Conservation (phyloP, 2,329 filamentous ascomycete species). For the Aureobasidium subglaciale region DNA sequence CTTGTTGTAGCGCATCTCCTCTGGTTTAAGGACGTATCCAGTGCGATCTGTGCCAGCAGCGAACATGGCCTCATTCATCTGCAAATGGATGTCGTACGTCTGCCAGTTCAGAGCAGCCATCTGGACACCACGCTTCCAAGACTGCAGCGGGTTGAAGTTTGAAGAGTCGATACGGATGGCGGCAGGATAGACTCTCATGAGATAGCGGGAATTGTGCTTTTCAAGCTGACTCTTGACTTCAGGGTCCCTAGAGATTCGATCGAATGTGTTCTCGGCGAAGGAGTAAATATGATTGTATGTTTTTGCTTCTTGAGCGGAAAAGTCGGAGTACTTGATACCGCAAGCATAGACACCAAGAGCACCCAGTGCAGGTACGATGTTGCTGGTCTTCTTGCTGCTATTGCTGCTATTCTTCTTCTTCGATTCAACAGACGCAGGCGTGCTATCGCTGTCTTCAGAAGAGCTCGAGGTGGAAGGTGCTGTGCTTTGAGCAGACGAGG, state of each 20-base stretch:
- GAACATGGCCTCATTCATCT: constrained; percentile 97
- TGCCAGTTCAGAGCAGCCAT: constrained; percentile 99
- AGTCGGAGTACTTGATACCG: constrained; percentile 77
- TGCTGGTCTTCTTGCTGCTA: constrained; percentile 55
- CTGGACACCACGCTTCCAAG: constrained; percentile 92
- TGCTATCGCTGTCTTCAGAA: constrained; percentile 71
- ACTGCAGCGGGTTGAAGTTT: constrained; percentile 89
- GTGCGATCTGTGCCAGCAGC: constrained; percentile 77
- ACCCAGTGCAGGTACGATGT: constrained; percentile 76
- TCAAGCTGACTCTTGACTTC: constrained; percentile 73
- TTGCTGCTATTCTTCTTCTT: constrained; percentile 48
- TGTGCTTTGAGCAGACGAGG: constrained; percentile 50
- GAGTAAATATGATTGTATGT: constrained; percentile 93
- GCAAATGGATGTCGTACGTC: constrained; percentile 91
- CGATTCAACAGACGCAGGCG: constrained; percentile 48
- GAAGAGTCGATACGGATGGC: constrained; percentile 74
- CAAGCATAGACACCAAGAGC: constrained; percentile 75
- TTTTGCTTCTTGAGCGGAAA: constrained; percentile 70
- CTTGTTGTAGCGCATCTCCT: constrained; percentile 62
- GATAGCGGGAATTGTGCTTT: constrained; percentile 81
- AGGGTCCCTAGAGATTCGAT: constrained; percentile 67
- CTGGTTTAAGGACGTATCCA: constrained; percentile 90
- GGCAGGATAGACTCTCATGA: constrained; percentile 92
- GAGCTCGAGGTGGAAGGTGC: constrained; percentile 52
- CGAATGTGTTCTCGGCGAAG: constrained; percentile 83